Conservation (phyloP, 805 yeast genomes). For the Ogataea angusta region DNA sequence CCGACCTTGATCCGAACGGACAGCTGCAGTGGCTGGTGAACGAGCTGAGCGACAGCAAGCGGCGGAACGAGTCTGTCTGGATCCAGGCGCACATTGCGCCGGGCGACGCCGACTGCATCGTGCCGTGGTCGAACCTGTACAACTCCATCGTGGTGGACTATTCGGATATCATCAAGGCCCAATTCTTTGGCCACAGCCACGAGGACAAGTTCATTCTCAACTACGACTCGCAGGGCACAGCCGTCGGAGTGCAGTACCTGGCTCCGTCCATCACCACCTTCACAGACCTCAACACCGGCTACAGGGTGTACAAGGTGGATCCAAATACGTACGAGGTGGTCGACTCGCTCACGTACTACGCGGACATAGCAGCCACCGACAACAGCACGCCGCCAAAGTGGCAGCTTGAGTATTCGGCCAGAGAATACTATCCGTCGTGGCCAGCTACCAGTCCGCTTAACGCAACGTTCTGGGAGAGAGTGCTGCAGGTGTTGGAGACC, state of each 20-base stretch:
- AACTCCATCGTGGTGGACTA: background rate
- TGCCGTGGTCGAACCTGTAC: conserved; percentile 4
- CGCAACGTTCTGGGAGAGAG: conserved; percentile 1
- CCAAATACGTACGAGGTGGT: background rate
- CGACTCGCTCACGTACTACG: conserved; percentile 2
- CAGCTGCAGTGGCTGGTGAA: conserved; percentile 2
- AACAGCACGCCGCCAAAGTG: background rate
- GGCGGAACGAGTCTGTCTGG: background rate
- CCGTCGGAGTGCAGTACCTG: background rate
- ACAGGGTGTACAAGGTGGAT: conserved; percentile 3
- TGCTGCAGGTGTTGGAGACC: background rate
- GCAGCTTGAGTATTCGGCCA: conserved; percentile 1
- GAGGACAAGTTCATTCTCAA: conserved; percentile 1
- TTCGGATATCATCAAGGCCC: conserved; percentile 4
- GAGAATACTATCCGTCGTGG: conserved; percentile 2
- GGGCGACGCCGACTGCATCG: background rate
- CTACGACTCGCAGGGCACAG: background rate
- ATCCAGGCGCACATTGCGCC: conserved; percentile 1
- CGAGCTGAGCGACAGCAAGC: background rate
- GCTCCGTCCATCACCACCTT: conserved; percentile 2
- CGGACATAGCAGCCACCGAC: background rate
- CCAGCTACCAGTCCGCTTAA: background rate
- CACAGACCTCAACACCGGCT: conserved; percentile 3
- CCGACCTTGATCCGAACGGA: background rate
- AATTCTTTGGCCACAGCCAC: conserved; percentile 2